Percentiles rank a stretch among this genome's conserved stretches.
Conservation (phyloP, 2,329 filamentous ascomycete species). For the Exophiala oligosperma region DNA sequence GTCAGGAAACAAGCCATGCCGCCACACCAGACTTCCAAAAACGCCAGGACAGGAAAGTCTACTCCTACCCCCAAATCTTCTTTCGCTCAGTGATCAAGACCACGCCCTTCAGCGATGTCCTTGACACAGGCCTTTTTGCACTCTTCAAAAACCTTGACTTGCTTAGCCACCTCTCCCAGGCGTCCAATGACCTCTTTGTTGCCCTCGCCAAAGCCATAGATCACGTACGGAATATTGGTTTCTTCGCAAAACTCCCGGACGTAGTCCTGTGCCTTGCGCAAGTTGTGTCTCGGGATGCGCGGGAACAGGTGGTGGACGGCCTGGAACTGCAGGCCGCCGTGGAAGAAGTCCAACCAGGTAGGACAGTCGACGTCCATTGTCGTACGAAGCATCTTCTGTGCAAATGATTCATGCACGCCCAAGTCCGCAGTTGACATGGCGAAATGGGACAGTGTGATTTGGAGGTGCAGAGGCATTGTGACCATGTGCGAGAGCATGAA, state of each 20-base stretch:
- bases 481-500: constrained; percentile 78
- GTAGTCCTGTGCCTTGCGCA: constrained; percentile 71
- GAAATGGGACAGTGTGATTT: constrained; percentile 90
- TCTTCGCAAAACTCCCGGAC: constrained; percentile 81
- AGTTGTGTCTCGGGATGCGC: constrained; percentile 79
- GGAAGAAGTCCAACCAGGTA: constrained; percentile 83
- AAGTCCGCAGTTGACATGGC: constrained; percentile 90
- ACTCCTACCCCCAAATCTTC: background rate
- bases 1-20: background rate
- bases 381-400: constrained; percentile 86
- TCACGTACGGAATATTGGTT: constrained; percentile 78
- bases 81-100: background rate
- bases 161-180: constrained; percentile 75
- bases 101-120: constrained; percentile 21
- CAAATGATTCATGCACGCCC: constrained; percentile 80
- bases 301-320: constrained; percentile 85
- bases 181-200: constrained; percentile 78
- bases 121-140: constrained; percentile 58
- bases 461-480: constrained; percentile 79
- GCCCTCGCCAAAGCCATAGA: constrained; percentile 81
- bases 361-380: constrained; percentile 94
- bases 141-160: constrained; percentile 74
- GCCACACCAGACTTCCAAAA: background rate
- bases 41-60: background rate
- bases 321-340: constrained; percentile 87